Percentiles rank a stretch among this genome's conserved stretches.
Evolutionary conservation across 805 yeast genomes (phyloP).

Genomic region (Sporopachydermia lactativora): DNA sequence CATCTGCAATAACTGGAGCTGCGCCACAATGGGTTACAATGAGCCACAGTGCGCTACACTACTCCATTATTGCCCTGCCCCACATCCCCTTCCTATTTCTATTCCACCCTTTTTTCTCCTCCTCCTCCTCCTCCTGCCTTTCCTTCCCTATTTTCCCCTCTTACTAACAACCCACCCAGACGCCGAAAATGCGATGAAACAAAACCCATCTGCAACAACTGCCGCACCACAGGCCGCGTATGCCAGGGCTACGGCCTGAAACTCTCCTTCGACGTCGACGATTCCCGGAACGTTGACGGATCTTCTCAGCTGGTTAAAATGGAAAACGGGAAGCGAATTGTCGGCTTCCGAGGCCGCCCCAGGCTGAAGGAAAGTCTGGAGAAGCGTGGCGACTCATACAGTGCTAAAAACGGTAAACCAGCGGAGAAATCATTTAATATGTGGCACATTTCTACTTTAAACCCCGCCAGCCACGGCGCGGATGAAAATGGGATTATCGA

Average conservation of each 20-base stretch:
- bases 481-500: background rate
- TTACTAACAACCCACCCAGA: too few relatives aligned
- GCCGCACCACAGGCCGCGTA: background rate
- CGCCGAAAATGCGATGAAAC: background rate
- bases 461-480: background rate
- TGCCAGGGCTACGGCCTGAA: background rate
- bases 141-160: too few relatives aligned
- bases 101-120: too few relatives aligned
- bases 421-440: background rate
- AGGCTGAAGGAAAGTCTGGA: constrained; percentile 1
- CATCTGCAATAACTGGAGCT: too few relatives aligned
- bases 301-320: background rate
- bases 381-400: background rate
- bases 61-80: too few relatives aligned
- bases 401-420: background rate
- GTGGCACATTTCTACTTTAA: background rate
- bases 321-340: constrained; percentile 1
- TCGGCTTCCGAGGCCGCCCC: background rate
- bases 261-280: background rate
- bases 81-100: too few relatives aligned
- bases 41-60: too few relatives aligned
- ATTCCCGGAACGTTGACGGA: background rate
- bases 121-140: too few relatives aligned
- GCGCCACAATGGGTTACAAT: too few relatives aligned
- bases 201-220: background rate